Base-by-base conservation (phyloP, 31 red algal species). In the Odonthalia washingtoniensis region DNA sequence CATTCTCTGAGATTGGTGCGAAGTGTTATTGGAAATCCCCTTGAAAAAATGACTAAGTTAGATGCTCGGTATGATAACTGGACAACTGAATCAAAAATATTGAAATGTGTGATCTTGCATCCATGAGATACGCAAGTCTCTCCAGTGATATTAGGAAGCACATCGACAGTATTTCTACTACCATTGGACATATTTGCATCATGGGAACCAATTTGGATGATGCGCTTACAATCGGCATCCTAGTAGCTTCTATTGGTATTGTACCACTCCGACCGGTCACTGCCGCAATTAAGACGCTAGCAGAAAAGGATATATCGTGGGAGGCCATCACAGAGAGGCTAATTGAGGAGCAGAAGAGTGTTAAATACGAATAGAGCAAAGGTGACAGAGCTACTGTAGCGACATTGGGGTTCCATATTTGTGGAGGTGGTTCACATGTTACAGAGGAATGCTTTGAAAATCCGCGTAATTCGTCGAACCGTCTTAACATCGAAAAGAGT, bases 101-200 rank as follows among this genome's bases (percentile, higher is more conserved):
- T 0, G 1, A 85, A 72, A 85, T 85, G 40, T 73, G 43, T 52
- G 81, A 85, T 0, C 53, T 85, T 5, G 81, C 73, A 24, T 82
- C 52, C 52, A 42, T 17, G 18, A 33, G 57, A 61, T 65, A 35
- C 0, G 33, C 0, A 21, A 0, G 35, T 42, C 17, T 82, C 16
- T 34, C 40, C 26, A 37, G 35, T 16, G 52, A 0, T 18, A 61
- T 82, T 18, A 1, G 35, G 0, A 65, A 61, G 30, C 78, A 82
- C 57, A 82, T 68, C 30, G 78, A 82, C 6, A 21, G 46, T 0
- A 82, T 82, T 49, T 30, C 3, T 36, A 42, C 57, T 61, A 67
- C 67, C 49, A 0, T 82, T 33, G 46, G 14, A 2, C n/a, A 82
- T 2, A 0, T 82, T 33, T 0, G 42, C 1, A 64, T 0, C 78